Percentiles rank a stretch among this genome's conserved stretches.
phyloP scores from a whole-genome alignment of 2,329 filamentous ascomycete genomes.

The Alternaria solani region DNA sequence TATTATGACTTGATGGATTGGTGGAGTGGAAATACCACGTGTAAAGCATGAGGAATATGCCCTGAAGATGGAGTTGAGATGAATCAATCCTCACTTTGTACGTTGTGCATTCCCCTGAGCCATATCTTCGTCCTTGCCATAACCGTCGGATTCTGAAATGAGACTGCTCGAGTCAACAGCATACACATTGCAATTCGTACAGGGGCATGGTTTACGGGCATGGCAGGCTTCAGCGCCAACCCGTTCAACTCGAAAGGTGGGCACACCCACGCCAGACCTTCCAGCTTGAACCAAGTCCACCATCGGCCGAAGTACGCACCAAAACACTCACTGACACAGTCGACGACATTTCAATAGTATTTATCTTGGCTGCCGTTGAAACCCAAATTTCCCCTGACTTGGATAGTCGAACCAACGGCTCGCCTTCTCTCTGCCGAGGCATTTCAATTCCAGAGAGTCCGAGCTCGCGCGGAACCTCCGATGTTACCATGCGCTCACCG shows the following conservation, averaged over 20 bases:
- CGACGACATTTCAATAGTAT: background rate
- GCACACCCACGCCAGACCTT: background rate
- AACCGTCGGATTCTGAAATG: background rate
- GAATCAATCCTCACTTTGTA: background rate
- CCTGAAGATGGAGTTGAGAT: background rate
- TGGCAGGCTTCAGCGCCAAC: background rate
- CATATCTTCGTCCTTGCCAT: background rate
- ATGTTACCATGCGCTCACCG: slow-evolving; percentile 23
- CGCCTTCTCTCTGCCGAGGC: slow-evolving; percentile 22
- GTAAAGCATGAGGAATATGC: slow-evolving; percentile 8
- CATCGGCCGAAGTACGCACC: slow-evolving; percentile 4
- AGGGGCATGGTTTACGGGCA: background rate
- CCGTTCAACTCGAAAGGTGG: slow-evolving; percentile 2
- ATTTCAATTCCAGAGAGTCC: slow-evolving; percentile 19
- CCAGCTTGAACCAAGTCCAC: background rate
- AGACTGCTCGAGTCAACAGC: background rate
- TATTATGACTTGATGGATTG: slow-evolving; percentile 18
- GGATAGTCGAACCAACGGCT: slow-evolving; percentile 17
- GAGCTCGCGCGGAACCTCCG: slow-evolving; percentile 22
- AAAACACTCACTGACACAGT: background rate
- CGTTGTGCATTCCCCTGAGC: background rate
- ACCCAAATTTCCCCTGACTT: background rate
- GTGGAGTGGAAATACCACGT: slow-evolving; percentile 10
- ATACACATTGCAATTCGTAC: background rate
- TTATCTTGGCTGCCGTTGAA: slow-evolving; percentile 4